These are phyloP conservation scores for Camelina sativa DNA, from an alignment of 345 rosid species.

Conservation along the genomic window DNA sequence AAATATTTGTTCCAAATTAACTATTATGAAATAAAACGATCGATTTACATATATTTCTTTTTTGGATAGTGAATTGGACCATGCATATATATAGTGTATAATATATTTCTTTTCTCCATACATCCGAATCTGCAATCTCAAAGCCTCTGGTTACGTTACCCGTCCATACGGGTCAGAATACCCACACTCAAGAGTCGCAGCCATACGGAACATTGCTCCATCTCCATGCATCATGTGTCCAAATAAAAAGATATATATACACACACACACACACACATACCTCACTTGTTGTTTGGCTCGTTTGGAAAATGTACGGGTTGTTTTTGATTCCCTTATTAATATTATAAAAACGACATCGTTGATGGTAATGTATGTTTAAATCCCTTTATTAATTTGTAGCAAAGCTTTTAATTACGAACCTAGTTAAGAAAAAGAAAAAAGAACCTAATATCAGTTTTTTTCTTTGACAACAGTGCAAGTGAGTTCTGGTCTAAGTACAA, in stretches of 20 bases:
- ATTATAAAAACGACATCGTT: background rate
- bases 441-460: background rate
- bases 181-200: background rate
- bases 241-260: background rate
- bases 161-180: background rate
- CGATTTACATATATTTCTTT: background rate
- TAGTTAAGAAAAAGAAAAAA: no score
- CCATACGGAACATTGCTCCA: background rate
- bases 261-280: background rate
- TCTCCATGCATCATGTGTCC: slow-evolving; percentile 6
- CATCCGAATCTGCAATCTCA: background rate
- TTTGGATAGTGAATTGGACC: no score
- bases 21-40: background rate
- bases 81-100: background rate
- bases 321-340: slow-evolving; percentile 15
- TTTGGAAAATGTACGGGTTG: background rate
- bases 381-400: background rate
- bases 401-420: background rate
- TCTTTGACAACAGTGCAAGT: background rate
- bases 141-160: background rate
- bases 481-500: background rate
- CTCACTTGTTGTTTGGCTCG: slow-evolving; percentile 23
- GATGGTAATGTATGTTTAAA: background rate
- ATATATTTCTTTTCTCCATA: background rate
- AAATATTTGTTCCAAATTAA: background rate